These are phyloP conservation scores for Phytophthora sp. DNA, from an alignment of 352 stramenopile species.

Conservation along the genomic window DNA sequence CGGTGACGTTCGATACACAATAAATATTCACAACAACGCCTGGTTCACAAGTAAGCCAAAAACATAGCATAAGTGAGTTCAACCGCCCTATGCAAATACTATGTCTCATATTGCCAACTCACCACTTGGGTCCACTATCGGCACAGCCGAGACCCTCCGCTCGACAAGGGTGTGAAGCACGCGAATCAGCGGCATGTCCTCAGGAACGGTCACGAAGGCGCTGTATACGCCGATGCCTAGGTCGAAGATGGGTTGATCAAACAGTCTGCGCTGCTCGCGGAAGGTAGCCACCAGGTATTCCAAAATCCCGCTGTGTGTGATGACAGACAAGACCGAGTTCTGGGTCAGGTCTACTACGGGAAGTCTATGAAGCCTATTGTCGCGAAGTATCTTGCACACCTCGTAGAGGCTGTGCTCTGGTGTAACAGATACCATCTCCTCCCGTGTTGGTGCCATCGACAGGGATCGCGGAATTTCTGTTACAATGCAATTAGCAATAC, in stretches of 20 bases:
- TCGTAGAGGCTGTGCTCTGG: slow-evolving; percentile 92
- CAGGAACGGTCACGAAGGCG: slow-evolving; percentile 92
- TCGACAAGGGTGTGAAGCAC: slow-evolving; percentile 91
- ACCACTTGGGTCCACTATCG: slow-evolving; percentile 86
- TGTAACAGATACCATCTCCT: slow-evolving; percentile 84
- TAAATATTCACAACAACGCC: slow-evolving; percentile 92
- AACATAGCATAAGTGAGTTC: slow-evolving; percentile 4
- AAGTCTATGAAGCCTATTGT: slow-evolving; percentile 92
- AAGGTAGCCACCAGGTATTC: slow-evolving; percentile 97
- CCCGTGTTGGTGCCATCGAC: slow-evolving; percentile 67
- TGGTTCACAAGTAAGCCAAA: slow-evolving; percentile 25
- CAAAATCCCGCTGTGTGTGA: slow-evolving; percentile 94
- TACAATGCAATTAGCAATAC: slow-evolving; percentile 13
- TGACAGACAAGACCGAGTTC: slow-evolving; percentile 93
- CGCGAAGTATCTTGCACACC: slow-evolving; percentile 88
- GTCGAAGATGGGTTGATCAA: slow-evolving; percentile 97
- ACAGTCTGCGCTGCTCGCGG: slow-evolving; percentile 95
- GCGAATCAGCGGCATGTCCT: slow-evolving; percentile 94
- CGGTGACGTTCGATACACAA: slow-evolving; percentile 91
- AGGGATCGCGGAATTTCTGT: slow-evolving; percentile 87
- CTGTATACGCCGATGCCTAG: slow-evolving; percentile 95
- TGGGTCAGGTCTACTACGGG: slow-evolving; percentile 94
- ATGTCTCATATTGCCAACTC: slow-evolving; percentile 17
- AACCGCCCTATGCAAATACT: neutral
- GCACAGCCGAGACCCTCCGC: slow-evolving; percentile 79